Conservation (phyloP, 192 early-diverging fungal genomes). For the Rhizophagus sp. region DNA sequence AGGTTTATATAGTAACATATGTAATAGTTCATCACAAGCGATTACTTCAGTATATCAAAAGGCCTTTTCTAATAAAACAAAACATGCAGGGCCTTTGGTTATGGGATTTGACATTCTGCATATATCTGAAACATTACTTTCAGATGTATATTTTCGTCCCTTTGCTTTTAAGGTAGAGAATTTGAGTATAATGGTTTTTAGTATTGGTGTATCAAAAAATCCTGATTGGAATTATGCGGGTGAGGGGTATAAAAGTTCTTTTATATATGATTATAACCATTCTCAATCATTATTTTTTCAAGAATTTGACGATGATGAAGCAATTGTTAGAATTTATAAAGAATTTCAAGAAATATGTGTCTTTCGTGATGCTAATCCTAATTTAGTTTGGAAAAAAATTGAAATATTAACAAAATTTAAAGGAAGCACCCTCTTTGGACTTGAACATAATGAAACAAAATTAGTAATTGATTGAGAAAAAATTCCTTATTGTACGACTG, state of each 20-base stretch:
- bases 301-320: too few species aligned
- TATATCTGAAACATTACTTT: not conserved
- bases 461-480: not conserved
- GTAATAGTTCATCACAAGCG: not conserved
- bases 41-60: not conserved
- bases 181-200: too few species aligned
- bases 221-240: too few species aligned
- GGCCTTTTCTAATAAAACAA: not conserved
- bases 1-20: not conserved
- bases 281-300: too few species aligned
- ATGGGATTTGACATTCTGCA: not conserved
- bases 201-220: too few species aligned
- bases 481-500: not conserved
- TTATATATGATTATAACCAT: too few species aligned
- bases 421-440: not conserved
- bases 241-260: too few species aligned
- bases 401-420: not conserved
- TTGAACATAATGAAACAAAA: slow-evolving; percentile 5
- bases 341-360: not conserved
- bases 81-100: not conserved
- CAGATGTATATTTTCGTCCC: too few species aligned
- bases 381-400: slow-evolving; percentile 11
- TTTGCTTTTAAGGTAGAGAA: too few species aligned
- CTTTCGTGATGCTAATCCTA: not conserved
- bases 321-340: not conserved